Base-by-base conservation (phyloP, 345 rosid species). In the Aurinia saxatilis region DNA sequence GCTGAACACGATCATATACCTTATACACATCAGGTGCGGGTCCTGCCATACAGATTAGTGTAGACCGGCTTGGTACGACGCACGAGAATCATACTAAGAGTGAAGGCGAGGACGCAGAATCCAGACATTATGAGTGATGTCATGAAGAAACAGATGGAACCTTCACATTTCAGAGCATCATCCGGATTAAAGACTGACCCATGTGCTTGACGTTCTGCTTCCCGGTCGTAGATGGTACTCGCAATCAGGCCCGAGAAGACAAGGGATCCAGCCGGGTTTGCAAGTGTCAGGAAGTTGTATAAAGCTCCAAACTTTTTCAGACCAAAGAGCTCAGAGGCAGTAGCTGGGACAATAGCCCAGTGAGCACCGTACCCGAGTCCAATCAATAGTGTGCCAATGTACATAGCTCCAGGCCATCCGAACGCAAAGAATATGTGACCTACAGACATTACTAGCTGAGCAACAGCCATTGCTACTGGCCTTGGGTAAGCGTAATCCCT, bases 281-380 rank as follows among this genome's bases (percentile, higher is more conserved):
- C 97, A 47, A 95, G 78, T 3, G 98, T 88, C 56, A 95, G 87
- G 80, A 95, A 95, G 68, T 95, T 95, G 83, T 95, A 95, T 50
- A 95, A 54, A 21, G 91, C 95, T 46, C 99, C 96, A 12, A 95
- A 88, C 55, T 95, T 95, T 60, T 95, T 95, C 64, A 95, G 58
- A 57, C 99, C 99, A 51, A 95, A 95, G 67, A 95, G 80, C 84
- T 95, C 96, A 0, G 99, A 95, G 38, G 99, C 96, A 34, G 95
- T 78, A 29, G 97, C 99, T 3, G 99, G 99, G 50, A 95, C 92
- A 36, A 95, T 88, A 14, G 97, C 97, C 99, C 97, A 95, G 37
- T 90, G 97, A n/a, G 97, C 84, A 14, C 99, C 99, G 38, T 95
- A 90, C 35, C 97, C 95, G 2, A 88, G 91, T 12, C 99, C 99